Evolutionary conservation across 148 eudicot genomes (phyloP), one percentile per base, ranked within the genome.

Genomic region (Salicornia ramosissima): DNA sequence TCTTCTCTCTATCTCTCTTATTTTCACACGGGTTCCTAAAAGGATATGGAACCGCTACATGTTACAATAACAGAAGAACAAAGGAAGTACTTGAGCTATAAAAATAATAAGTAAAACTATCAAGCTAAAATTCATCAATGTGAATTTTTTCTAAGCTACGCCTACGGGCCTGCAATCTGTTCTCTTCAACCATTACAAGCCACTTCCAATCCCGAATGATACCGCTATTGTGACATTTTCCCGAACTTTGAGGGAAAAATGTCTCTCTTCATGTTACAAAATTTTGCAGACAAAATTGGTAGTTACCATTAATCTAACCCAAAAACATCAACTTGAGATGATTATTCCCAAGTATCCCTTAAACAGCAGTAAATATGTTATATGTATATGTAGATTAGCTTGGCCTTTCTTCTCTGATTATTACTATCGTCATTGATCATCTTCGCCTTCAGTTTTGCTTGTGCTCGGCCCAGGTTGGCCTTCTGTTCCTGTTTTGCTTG

Each of bases 211-310:
- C n/a, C n/a, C n/a, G n/a, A n/a, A n/a, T n/a, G n/a, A n/a, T n/a
- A n/a, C n/a, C n/a, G n/a, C n/a, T n/a, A n/a, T n/a, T n/a, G n/a
- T n/a, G n/a, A n/a, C n/a, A n/a, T n/a, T n/a, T n/a, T n/a, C n/a
- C n/a, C n/a, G n/a, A n/a, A n/a, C n/a, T 33, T 45, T 49, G 12
- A 50, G 39, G 52, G 28, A 57, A 43, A 45, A 59, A n/a, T n/a
- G n/a, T n/a, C n/a, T n/a, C n/a, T n/a, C 67, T 67, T 65, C 45
- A 33, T 67, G 49, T 56, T 67, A 72, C 80, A 78, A 78, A 72
- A 78, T 36, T 74, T 73, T 68, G 77, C 72, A 68, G 73, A 73
- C 76, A 33, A 19, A 45, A 56, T 67, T 50, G 45, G 67, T 67
- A 60, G 42, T 12, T 64, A 29, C 31, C 36, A 14, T 36, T 29